Evolutionary conservation across 2,329 filamentous ascomycete genomes (phyloP), one percentile per base, ranked within the genome.

Genomic region (Fusarium tjaetaba): DNA sequence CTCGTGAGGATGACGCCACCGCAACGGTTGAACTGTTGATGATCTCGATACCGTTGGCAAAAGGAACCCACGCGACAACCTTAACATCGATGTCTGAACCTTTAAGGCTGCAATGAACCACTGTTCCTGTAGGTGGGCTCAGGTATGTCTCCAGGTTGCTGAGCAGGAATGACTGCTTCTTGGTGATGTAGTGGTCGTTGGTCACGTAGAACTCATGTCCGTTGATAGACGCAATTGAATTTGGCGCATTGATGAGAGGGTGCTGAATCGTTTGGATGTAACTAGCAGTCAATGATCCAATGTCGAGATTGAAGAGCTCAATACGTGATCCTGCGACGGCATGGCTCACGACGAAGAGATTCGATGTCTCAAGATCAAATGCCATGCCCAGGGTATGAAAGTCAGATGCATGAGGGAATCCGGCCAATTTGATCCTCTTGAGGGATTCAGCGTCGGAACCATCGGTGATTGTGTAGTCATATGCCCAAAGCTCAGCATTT

Each of bases 361-460:
- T 82, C 0, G 78, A 80, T 1, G 81, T 79, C 5, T 75, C 43
- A 56, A 79, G 78, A 43, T 86, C 77, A 51, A 79, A 84, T 1
- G 80, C 82, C 52, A 86, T 67, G 9, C 84, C 84, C 4, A 86
- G 65, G 0, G 82, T 82, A 69, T 84, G 84, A 22, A 85, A 80
- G 52, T 84, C 82, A 43, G 77, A 65, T 11, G 75, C 76, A 16
- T 58, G 38, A 20, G 71, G 57, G 30, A 79, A 80, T 26, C 61
- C 65, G 11, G 68, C 28, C 0, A 81, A 16, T 13, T 76, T 41
- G 55, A 82, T 64, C 20, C 64, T 51, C 30, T 61, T 73, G 28
- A 81, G 75, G 20, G 74, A 65, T 13, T 76, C 60, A 13, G 46
- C 43, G 14, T 73, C 74, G 1, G 73, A 39, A 2, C 68, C 63